A percentile compares a stretch with the other conserved stretches of the same genome.
Evolutionary conservation across 108 stramenopile genomes (phyloP).

Genomic region (Nannochloropsis granulata): DNA sequence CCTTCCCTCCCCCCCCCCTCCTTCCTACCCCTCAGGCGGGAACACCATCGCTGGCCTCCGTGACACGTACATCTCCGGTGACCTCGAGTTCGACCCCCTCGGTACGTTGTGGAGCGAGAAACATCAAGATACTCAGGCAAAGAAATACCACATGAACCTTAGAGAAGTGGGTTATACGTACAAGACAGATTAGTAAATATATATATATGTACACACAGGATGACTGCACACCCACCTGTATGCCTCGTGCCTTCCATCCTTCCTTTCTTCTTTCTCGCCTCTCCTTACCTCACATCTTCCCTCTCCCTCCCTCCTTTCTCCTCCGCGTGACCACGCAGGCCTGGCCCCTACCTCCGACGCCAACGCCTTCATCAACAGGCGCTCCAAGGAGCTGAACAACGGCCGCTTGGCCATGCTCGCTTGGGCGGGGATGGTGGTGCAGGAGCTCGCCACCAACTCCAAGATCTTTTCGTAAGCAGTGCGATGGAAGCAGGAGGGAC

Average conservation of each 20-base stretch:
- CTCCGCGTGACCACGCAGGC: background rate
- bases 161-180: too few species aligned
- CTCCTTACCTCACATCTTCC: background rate
- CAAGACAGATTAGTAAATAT: too few species aligned
- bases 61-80: slow-evolving; percentile 56
- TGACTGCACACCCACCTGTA: too few species aligned
- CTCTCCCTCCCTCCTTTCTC: background rate
- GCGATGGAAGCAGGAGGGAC: background rate
- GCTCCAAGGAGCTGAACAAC: slow-evolving; percentile 76
- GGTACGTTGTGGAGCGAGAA: slow-evolving; percentile 33
- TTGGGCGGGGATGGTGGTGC: slow-evolving; percentile 56
- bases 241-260: too few species aligned
- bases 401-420: slow-evolving; percentile 84
- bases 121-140: background rate
- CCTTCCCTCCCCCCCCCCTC: background rate
- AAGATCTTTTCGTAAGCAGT: background rate
- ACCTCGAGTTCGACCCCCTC: slow-evolving; percentile 65
- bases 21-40: background rate
- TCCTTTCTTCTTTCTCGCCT: background rate
- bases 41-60: slow-evolving; percentile 49
- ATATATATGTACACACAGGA: too few species aligned
- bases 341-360: slow-evolving; percentile 63
- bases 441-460: slow-evolving; percentile 40
- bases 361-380: slow-evolving; percentile 44
- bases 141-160: too few species aligned